These are phyloP conservation scores for Fusarium sp. DNA, from an alignment of 2,329 filamentous ascomycete species.

Conservation along the genomic window DNA sequence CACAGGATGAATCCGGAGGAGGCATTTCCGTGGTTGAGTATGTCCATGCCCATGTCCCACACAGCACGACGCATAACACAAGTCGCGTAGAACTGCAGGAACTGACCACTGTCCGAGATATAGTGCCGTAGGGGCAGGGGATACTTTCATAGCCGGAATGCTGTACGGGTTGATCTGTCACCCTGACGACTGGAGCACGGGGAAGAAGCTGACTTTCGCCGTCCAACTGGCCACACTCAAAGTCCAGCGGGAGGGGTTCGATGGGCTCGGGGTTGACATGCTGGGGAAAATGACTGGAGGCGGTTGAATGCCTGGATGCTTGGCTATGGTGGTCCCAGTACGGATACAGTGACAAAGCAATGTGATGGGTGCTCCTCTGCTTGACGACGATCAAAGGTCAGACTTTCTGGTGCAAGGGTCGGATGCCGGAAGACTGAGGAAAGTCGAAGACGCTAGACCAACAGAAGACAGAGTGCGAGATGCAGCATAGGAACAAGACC, in stretches of 20 bases:
- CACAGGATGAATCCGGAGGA: conserved; percentile 52
- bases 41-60: conserved; percentile 55
- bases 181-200: conserved; percentile 60
- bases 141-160: conserved; percentile 80
- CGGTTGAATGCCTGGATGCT: conserved; percentile 22
- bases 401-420: conserved; percentile 37
- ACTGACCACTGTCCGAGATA: conserved; percentile 42
- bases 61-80: conserved; percentile 20
- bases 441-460: conserved; percentile 21
- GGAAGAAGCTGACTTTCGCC: conserved; percentile 67
- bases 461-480: conserved; percentile 7
- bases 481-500: conserved; percentile 19
- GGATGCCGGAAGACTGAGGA: conserved; percentile 24
- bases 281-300: conserved; percentile 31
- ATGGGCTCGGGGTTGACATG: conserved; percentile 57
- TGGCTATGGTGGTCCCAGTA: conserved; percentile 2
- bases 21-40: conserved; percentile 69
- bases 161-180: conserved; percentile 70
- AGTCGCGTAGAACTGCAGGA: conserved; percentile 31
- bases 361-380: conserved; percentile 11
- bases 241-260: conserved; percentile 75
- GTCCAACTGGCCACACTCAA: conserved; percentile 76
- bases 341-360: conserved; percentile 11
- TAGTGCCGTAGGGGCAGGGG: conserved; percentile 79
- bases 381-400: conserved; percentile 33